A percentile compares a stretch with the other conserved stretches of the same genome.
These are phyloP conservation scores for Xerophyta viscosa DNA, from an alignment of 106 monocot species.

Conservation along the genomic window DNA sequence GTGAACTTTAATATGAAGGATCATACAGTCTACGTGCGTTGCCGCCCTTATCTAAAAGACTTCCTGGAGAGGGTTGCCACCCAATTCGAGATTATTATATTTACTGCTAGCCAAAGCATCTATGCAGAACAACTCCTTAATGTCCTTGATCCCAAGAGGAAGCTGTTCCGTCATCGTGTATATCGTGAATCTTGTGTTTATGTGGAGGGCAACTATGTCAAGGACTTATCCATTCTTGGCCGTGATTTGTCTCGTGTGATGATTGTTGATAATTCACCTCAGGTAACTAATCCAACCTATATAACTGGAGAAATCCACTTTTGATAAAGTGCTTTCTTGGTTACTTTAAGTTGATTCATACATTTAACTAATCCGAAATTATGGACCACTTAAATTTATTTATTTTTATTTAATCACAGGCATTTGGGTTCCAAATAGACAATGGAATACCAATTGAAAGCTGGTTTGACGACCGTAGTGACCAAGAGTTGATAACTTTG, in stretches of 20 bases:
- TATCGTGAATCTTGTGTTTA: constrained; percentile 92
- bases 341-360: neutral
- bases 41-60: constrained; percentile 73
- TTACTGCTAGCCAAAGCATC: constrained; percentile 97
- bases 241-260: constrained; percentile 86
- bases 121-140: constrained; percentile 95
- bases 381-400: neutral
- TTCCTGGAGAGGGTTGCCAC: constrained; percentile 79
- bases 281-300: constrained; percentile 48
- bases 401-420: constrained; percentile 32
- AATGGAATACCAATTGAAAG: constrained; percentile 98
- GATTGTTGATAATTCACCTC: constrained; percentile 95
- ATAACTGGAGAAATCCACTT: too few species aligned
- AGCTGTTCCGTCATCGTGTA: constrained; percentile 86
- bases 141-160: constrained; percentile 84
- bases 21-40: constrained; percentile 86
- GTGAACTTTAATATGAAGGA: constrained; percentile 85
- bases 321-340: neutral
- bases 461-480: constrained; percentile 90
- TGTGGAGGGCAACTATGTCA: constrained; percentile 94
- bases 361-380: neutral
- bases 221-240: constrained; percentile 87
- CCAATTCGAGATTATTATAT: constrained; percentile 86
- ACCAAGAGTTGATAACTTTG: constrained; percentile 51
- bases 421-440: constrained; percentile 97